Evolutionary conservation across 176 grass and related monocot species (phyloP).

Genomic region (Cenchrus fungigraminus): DNA sequence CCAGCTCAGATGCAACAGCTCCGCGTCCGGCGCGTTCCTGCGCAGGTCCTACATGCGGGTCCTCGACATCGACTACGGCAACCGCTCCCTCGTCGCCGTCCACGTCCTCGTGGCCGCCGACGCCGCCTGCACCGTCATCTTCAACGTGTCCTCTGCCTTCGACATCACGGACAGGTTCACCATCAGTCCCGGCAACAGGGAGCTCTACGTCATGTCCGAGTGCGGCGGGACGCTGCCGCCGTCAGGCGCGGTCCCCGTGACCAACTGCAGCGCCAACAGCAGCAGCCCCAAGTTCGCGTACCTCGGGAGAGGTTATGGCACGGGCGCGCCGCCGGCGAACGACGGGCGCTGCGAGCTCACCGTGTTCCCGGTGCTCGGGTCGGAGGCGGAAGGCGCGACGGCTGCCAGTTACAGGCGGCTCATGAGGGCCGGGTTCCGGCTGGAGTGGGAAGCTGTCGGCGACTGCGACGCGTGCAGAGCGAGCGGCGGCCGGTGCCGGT

Average conservation of each 20-base stretch:
- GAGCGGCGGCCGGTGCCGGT: conserved; percentile 45
- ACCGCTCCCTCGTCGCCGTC: conserved; percentile 37
- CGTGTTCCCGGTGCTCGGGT: conserved; percentile 28
- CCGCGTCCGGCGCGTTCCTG: conserved; percentile 20
- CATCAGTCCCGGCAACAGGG: conserved; percentile 33
- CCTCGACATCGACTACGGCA: conserved; percentile 40
- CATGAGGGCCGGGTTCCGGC: conserved; percentile 34
- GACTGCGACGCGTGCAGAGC: conserved; percentile 46
- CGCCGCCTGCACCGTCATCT: conserved; percentile 18
- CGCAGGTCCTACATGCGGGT: conserved; percentile 32
- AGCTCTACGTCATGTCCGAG: conserved; percentile 34
- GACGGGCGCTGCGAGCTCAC: neutral
- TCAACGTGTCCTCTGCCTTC: conserved; percentile 42
- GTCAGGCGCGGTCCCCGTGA: neutral
- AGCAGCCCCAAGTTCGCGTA: conserved; percentile 34
- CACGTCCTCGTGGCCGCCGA: conserved; percentile 29
- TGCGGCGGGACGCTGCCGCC: conserved; percentile 28
- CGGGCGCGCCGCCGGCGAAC: neutral
- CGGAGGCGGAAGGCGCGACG: neutral
- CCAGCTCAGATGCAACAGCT: conserved; percentile 27
- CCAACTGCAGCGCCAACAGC: conserved; percentile 1
- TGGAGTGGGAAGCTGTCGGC: conserved; percentile 36
- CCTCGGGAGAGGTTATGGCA: conserved; percentile 15
- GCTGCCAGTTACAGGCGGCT: conserved; percentile 33
- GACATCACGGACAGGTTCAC: conserved; percentile 32